A percentile compares a stretch with the other conserved stretches of the same genome.
phyloP scores from a whole-genome alignment of 345 rosid species.

The thale cress (Arabidopsis thaliana) region TAIR10.1 NC_003070.9:8034001-8034500 shows the following conservation, averaged over 20 bases:
- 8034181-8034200: neutral
- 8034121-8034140: constrained; percentile 33
- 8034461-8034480: neutral
- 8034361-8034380: neutral
- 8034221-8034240: constrained; percentile 16
- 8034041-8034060: constrained; percentile 5
- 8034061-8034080: constrained; percentile 27
- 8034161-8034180: constrained; percentile 27
- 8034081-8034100: constrained; percentile 31
- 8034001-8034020: constrained; percentile 13
- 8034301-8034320: neutral
- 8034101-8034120: constrained; percentile 25
- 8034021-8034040: constrained; percentile 5
- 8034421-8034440: neutral
- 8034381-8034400: neutral
- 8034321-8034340: neutral
- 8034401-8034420: neutral
- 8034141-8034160: constrained; percentile 32
- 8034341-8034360: neutral
- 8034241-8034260: neutral
- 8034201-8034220: constrained; percentile 17
- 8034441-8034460: neutral
- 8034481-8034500: no score
- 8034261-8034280: neutral
- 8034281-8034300: neutral